Evolutionary conservation across 306 rosid genomes (phyloP).

Genomic region (Neltuma alba): DNA sequence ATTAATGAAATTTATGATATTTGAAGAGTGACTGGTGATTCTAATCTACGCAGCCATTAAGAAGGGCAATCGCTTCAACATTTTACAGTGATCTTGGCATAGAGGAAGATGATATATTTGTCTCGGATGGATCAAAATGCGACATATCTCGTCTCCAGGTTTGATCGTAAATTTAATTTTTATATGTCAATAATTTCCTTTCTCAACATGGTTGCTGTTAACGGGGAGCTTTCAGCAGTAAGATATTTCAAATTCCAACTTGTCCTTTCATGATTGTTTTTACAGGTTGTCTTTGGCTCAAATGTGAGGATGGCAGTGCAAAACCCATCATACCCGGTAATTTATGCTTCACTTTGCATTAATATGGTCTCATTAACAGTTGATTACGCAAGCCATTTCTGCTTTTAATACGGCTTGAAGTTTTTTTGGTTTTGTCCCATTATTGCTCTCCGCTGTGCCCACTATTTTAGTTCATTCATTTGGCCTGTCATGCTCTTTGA

Average conservation of each 20-base stretch:
- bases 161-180: neutral
- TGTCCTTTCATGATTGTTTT: constrained; percentile 21
- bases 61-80: constrained; percentile 46
- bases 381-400: neutral
- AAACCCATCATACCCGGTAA: constrained; percentile 79
- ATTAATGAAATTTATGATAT: neutral
- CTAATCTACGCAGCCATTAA: constrained; percentile 39
- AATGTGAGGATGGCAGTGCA: constrained; percentile 71
- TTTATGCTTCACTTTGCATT: neutral
- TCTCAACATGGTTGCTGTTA: neutral
- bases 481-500: neutral
- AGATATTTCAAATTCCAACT: constrained; percentile 10
- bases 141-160: constrained; percentile 62
- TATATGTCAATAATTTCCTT: constrained; percentile 9
- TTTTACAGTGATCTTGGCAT: constrained; percentile 41
- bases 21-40: constrained; percentile 20
- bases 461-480: neutral
- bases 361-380: neutral
- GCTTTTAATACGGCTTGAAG: neutral
- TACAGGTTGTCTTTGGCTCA: constrained; percentile 61
- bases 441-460: neutral
- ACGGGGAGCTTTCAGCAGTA: neutral
- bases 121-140: constrained; percentile 55
- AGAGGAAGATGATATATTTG: constrained; percentile 44
- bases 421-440: neutral